phyloP scores from a whole-genome alignment of 2,329 filamentous ascomycete species.

The Penicillium paneum region DNA sequence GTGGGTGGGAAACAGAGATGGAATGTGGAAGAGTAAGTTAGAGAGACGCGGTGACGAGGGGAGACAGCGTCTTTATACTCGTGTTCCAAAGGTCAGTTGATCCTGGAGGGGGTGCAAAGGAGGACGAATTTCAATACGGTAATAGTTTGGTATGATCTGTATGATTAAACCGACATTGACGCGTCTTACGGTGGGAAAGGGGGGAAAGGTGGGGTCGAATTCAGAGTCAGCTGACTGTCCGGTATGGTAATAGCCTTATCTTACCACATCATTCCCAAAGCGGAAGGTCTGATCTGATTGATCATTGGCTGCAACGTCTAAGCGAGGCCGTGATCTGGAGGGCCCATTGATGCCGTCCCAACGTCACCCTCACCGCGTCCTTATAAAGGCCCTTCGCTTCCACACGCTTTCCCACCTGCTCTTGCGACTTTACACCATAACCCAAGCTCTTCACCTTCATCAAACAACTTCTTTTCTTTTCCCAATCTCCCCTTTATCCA shows the following conservation, averaged over 20 bases:
- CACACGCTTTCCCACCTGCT: constrained; percentile 32
- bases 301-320: constrained; percentile 43
- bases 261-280: constrained; percentile 31
- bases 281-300: constrained; percentile 32
- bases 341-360: constrained; percentile 37
- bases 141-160: constrained; percentile 43
- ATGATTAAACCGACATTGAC: constrained; percentile 39
- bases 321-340: constrained; percentile 49
- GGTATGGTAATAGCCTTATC: constrained; percentile 14
- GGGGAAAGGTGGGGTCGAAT: constrained; percentile 8
- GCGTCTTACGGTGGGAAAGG: constrained; percentile 18
- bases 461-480: not conserved
- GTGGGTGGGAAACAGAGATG: constrained; percentile 28
- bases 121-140: constrained; percentile 49
- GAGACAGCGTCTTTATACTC: constrained; percentile 47
- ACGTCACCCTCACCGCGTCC: constrained; percentile 44
- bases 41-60: constrained; percentile 42
- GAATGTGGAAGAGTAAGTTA: constrained; percentile 35
- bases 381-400: constrained; percentile 44
- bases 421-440: constrained; percentile 24
- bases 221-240: constrained; percentile 24
- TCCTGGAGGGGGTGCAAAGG: constrained; percentile 43
- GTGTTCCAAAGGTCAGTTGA: constrained; percentile 42
- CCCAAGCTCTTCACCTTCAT: constrained; percentile 15
- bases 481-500: not conserved